phyloP scores from a whole-genome alignment of 345 rosid species.

The Aquilaria malaccensis region DNA sequence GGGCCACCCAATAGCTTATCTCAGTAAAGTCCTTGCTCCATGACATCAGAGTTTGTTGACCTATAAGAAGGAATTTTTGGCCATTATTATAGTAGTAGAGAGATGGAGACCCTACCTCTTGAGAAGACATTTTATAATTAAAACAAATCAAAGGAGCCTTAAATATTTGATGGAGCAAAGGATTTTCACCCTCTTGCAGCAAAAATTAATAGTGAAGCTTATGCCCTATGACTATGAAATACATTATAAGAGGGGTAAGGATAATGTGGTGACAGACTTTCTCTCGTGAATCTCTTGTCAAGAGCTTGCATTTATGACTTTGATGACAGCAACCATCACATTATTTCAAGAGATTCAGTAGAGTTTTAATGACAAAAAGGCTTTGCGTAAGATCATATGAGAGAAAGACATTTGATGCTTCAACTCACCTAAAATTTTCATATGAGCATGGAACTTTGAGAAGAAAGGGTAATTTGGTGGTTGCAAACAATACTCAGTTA shows the following conservation, averaged over 20 bases:
- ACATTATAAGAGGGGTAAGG: background rate
- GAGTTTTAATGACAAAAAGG: background rate
- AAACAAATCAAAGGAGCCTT: background rate
- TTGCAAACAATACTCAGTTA: background rate
- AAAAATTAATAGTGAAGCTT: background rate
- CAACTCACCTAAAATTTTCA: background rate
- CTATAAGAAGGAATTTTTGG: slow-evolving; percentile 2
- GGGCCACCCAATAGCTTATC: background rate
- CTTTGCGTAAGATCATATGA: background rate
- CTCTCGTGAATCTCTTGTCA: background rate
- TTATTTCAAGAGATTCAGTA: background rate
- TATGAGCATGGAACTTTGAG: background rate
- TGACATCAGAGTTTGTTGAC: background rate
- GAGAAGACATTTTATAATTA: background rate
- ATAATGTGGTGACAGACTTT: background rate
- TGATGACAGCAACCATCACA: background rate
- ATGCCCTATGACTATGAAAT: background rate
- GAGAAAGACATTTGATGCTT: background rate
- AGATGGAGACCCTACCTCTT: background rate
- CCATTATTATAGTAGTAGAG: background rate
- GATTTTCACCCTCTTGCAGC: background rate
- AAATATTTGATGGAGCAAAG: background rate
- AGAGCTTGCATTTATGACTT: background rate
- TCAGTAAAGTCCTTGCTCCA: background rate
- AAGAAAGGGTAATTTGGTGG: background rate